Base-by-base conservation (phyloP, 164 flowering plant species). In the Hamamelis virginiana region DNA sequence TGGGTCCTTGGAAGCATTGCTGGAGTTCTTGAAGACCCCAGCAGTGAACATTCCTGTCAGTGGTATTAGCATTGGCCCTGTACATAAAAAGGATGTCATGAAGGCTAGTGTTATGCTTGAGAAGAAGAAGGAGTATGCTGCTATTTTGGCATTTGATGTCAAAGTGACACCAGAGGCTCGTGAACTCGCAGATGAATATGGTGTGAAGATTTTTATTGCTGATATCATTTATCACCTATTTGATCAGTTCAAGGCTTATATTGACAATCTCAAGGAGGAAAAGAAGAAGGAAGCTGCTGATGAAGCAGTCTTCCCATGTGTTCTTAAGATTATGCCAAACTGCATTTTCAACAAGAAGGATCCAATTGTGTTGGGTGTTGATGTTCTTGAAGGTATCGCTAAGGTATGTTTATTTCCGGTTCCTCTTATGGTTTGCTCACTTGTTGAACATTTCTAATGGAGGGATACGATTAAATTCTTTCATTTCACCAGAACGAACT, bases 281-380 rank as follows among this genome's bases (percentile, higher is more conserved):
- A 89, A 81, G 84, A 92, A 89, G 84, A 91, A 77, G 76, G 98
- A 95, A 79, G 81, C 96, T 72, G 91, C 96, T 10, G 95, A 91
- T 45, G 99, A 91, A 69, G 99, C 94, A 27, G 96, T 92, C n/a
- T 95, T 95, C 72, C 99, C 99, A 9, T 95, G 99, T 81, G 91
- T 91, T 46, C 94, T 95, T 9, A 75, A 87, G 77, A 92, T 95
- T 46, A 75, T 92, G 71, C 98, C 98, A 5, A 84, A 86, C 69
- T 90, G 95, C 59, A 75, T 95, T 53, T 95, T 90, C 82, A 92
- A 91, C 82, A 90, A 91, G 82, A 95, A 95, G 81, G 98, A 91
- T 74, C 99, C 98, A 52, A 95, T 92, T 75, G 82, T 95, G 19
- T 73, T 95, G 81, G 99, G 98, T 25, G 97, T 95, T 73, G 98